Conservation (phyloP, 164 flowering plant genomes). For the Nelumbo lutea region DNA sequence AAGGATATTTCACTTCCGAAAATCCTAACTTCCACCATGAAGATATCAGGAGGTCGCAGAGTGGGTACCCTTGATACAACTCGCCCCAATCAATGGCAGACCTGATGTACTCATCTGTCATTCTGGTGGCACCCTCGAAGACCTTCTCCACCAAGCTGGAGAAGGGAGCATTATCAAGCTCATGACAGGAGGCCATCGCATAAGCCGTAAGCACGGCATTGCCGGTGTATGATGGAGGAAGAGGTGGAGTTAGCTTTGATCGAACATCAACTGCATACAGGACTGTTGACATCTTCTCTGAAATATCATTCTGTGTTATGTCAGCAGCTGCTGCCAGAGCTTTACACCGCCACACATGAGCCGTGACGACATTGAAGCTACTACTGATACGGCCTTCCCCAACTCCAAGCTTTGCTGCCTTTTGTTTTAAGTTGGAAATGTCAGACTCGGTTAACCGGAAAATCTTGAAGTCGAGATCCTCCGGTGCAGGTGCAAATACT, state of each 20-base stretch:
- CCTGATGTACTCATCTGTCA: conserved; percentile 63
- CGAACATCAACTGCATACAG: conserved; percentile 67
- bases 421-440: conserved; percentile 37
- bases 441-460: conserved; percentile 35
- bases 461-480: conserved; percentile 40
- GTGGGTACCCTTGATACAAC: conserved; percentile 49
- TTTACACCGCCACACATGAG: conserved; percentile 68
- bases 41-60: conserved; percentile 59
- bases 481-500: conserved; percentile 24
- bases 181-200: conserved; percentile 37
- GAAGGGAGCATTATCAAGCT: conserved; percentile 37
- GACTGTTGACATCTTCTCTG: conserved; percentile 33
- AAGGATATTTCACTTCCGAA: conserved; percentile 52
- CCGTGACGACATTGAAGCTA: conserved; percentile 55
- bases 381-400: conserved; percentile 7
- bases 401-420: conserved; percentile 22
- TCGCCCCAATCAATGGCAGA: conserved; percentile 75
- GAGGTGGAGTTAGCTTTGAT: conserved; percentile 42
- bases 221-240: conserved; percentile 51
- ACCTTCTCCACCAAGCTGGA: conserved; percentile 42
- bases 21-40: conserved; percentile 84
- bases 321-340: too few species aligned
- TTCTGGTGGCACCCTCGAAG: conserved; percentile 39
- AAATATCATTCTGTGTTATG: neutral
- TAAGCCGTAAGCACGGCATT: conserved; percentile 59